A percentile compares a stretch with the other conserved stretches of the same genome.
phyloP scores from a whole-genome alignment of 257 asterid species.

The Nemophila menziesii region DNA sequence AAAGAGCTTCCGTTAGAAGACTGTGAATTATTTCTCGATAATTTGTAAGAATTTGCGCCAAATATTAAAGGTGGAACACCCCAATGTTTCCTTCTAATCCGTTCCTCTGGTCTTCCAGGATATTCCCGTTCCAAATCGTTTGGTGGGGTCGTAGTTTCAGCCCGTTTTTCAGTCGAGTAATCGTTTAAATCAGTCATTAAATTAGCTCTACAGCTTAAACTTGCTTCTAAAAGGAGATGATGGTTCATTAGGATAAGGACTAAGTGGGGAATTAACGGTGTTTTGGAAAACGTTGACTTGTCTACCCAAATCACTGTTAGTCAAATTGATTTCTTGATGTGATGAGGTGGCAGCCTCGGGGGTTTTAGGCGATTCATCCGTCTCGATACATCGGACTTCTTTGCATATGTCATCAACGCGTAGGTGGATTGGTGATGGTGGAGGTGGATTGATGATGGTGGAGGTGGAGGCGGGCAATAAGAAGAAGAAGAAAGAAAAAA shows the following conservation, averaged over 20 bases:
- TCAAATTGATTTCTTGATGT: conserved; percentile 26
- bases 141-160: conserved; percentile 74
- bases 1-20: conserved; percentile 52
- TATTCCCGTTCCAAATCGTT: conserved; percentile 43
- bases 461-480: too few relatives aligned
- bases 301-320: conserved; percentile 34
- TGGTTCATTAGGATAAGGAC: conserved; percentile 32
- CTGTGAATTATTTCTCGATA: conserved; percentile 48
- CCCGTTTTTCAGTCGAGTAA: conserved; percentile 31
- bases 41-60: conserved; percentile 30
- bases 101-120: conserved; percentile 61
- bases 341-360: conserved; percentile 24
- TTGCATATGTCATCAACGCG: conserved; percentile 48
- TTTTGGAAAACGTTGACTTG: conserved; percentile 39
- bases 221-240: conserved; percentile 50
- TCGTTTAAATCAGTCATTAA: conserved; percentile 28
- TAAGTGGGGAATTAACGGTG: conserved; percentile 30
- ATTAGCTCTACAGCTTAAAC: conserved; percentile 61
- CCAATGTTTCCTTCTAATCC: conserved; percentile 69
- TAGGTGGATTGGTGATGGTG: too few relatives aligned
- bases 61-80: conserved; percentile 57
- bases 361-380: conserved; percentile 27
- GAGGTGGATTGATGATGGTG: too few relatives aligned
- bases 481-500: too few relatives aligned
- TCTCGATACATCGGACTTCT: conserved; percentile 62